Conservation (phyloP, 345 rosid genomes). For the Brassica rapa region DNA sequence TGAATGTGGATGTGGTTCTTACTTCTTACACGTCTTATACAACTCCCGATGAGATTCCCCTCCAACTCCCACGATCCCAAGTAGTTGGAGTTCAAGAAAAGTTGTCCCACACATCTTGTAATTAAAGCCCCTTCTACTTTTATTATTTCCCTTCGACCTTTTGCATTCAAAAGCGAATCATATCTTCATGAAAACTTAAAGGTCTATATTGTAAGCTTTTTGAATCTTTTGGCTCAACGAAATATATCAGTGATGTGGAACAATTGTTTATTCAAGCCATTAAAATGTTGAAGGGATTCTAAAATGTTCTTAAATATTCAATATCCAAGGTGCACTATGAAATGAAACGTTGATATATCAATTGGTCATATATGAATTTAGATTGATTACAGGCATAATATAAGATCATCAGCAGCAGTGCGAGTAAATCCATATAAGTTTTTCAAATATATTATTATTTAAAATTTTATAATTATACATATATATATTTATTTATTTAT, state of each 20-base stretch:
- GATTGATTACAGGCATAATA: not conserved
- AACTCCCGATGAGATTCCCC: constrained; percentile 28
- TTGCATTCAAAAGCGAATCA: constrained; percentile 13
- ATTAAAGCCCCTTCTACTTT: constrained; percentile 20
- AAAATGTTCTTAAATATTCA: not conserved
- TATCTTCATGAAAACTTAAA: not conserved
- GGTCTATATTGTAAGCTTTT: constrained; percentile 16
- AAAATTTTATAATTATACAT: no score
- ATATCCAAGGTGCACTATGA: not conserved
- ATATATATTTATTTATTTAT: no score
- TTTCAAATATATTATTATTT: not conserved
- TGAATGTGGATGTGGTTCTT: constrained; percentile 28
- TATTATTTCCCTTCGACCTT: constrained; percentile 10
- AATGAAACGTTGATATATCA: not conserved
- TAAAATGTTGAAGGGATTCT: not conserved
- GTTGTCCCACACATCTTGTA: constrained; percentile 34
- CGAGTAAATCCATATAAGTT: not conserved
- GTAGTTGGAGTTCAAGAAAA: constrained; percentile 37
- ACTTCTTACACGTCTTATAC: constrained; percentile 25
- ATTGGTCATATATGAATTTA: not conserved
- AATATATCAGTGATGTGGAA: not conserved
- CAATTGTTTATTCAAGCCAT: not conserved
- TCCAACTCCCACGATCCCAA: constrained; percentile 31
- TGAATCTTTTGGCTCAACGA: not conserved
- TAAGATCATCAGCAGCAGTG: not conserved